Percentiles rank a stretch among this genome's conserved stretches.
These are phyloP conservation scores for Escallonia rubra DNA, from an alignment of 129 eudicot genomes.

Conservation along the genomic window DNA sequence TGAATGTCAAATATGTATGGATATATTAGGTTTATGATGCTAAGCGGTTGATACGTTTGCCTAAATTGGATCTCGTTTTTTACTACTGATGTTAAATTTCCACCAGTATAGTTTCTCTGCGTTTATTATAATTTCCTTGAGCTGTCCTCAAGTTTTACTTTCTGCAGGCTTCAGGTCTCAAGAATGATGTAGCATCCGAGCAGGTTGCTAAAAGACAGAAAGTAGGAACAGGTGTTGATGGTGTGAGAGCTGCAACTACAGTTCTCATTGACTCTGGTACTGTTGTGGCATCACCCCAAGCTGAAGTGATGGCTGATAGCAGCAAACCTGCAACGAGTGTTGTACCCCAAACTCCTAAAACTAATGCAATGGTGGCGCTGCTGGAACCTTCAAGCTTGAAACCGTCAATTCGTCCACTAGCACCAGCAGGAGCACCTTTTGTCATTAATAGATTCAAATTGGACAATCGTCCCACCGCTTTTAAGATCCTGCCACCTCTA, in stretches of 20 bases:
- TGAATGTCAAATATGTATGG: too few species aligned
- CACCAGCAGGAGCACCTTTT: conserved; percentile 40
- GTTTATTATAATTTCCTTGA: too few species aligned
- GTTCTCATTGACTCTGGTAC: conserved; percentile 24
- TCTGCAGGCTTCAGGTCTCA: conserved; percentile 65
- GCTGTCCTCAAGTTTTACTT: background rate
- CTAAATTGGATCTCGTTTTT: too few species aligned
- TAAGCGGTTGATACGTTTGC: too few species aligned
- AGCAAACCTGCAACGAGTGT: conserved; percentile 26
- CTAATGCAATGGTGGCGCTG: conserved; percentile 18
- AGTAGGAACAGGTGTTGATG: conserved; percentile 32
- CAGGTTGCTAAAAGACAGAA: conserved; percentile 54
- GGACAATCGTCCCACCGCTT: conserved; percentile 88
- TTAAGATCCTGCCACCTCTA: conserved; percentile 58
- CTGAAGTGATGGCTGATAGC: conserved; percentile 24
- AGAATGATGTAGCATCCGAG: conserved; percentile 50
- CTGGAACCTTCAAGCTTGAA: conserved; percentile 44
- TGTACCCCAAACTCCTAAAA: conserved; percentile 25
- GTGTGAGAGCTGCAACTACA: conserved; percentile 29
- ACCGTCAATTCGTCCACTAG: conserved; percentile 44
- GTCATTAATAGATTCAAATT: conserved; percentile 61
- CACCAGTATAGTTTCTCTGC: too few species aligned
- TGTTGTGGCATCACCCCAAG: conserved; percentile 27
- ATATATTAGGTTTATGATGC: too few species aligned
- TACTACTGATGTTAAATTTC: too few species aligned